These are phyloP conservation scores for Urostyla sp. DNA, from an alignment of 73 alveolate genomes.

Conservation along the genomic window DNA sequence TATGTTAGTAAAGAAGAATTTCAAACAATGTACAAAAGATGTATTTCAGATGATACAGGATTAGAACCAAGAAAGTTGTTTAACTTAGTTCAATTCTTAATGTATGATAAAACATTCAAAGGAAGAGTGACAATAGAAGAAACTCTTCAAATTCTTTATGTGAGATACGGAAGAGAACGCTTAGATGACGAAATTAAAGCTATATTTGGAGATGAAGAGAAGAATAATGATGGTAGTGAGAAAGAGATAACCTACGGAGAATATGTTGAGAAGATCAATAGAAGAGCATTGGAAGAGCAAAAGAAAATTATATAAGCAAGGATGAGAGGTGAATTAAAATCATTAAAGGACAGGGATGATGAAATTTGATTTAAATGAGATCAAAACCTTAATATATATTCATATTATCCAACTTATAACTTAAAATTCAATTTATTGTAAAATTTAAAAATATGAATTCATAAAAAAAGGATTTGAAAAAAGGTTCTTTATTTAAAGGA, in stretches of 20 bases:
- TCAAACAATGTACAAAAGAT: conserved; percentile 94
- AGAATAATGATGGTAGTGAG: conserved; percentile 73
- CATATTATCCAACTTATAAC: too few species aligned
- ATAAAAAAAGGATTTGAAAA: too few species aligned
- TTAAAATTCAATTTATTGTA: too few species aligned
- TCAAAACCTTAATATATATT: too few species aligned
- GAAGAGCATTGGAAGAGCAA: conserved; percentile 71
- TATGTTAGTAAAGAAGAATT: conserved; percentile 85
- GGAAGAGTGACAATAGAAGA: conserved; percentile 95
- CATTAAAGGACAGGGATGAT: conserved; percentile 26
- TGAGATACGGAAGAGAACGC: conserved; percentile 86
- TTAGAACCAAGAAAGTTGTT: conserved; percentile 94
- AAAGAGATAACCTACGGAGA: conserved; percentile 74
- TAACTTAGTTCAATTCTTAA: conserved; percentile 91
- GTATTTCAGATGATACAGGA: conserved; percentile 92
- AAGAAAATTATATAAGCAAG: conserved; percentile 53
- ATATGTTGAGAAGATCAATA: conserved; percentile 76
- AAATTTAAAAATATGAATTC: too few species aligned
- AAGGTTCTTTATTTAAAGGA: too few species aligned
- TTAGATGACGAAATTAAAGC: conserved; percentile 82
- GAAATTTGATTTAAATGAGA: too few species aligned
- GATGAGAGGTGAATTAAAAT: conserved; percentile 62
- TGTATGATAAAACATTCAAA: conserved; percentile 94
- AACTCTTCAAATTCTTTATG: conserved; percentile 93
- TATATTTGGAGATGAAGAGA: conserved; percentile 81